These are phyloP conservation scores for Skeletonema menzelii DNA, from an alignment of 108 stramenopile genomes.

Conservation along the genomic window DNA sequence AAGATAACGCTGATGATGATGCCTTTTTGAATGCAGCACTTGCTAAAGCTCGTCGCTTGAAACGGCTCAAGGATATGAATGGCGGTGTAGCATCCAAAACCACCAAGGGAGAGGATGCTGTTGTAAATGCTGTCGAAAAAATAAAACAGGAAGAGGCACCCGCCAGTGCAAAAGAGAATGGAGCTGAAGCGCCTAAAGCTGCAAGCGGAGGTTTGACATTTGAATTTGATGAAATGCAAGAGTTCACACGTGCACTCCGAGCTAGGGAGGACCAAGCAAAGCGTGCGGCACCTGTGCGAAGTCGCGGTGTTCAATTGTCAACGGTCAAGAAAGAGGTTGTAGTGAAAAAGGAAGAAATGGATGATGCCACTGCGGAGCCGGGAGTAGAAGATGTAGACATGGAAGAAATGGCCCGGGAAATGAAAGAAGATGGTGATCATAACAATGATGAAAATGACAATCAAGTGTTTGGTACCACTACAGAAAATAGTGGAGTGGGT, in stretches of 20 bases:
- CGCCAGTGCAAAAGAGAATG: conserved; percentile 2
- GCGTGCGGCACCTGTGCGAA: conserved; percentile 16
- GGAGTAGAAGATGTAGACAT: conserved; percentile 59
- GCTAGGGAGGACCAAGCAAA: conserved; percentile 69
- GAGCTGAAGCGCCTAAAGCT: neutral
- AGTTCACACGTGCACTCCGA: conserved; percentile 81
- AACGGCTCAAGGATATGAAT: conserved; percentile 66
- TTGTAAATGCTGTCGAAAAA: conserved; percentile 60
- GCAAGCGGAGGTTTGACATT: conserved; percentile 55
- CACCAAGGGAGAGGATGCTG: conserved; percentile 67
- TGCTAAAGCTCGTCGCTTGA: conserved; percentile 84
- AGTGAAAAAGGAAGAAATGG: conserved; percentile 5
- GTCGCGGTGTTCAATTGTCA: conserved; percentile 1
- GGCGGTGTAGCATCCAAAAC: conserved; percentile 5
- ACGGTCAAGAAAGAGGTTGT: neutral
- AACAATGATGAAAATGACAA: conserved; percentile 26
- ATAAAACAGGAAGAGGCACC: conserved; percentile 19
- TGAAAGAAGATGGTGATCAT: conserved; percentile 52
- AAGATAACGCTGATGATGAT: conserved; percentile 80
- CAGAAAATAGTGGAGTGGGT: conserved; percentile 61
- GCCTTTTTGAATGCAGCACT: conserved; percentile 87
- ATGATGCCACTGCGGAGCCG: conserved; percentile 19
- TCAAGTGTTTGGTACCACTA: conserved; percentile 53
- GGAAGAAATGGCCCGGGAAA: conserved; percentile 70
- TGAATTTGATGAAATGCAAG: conserved; percentile 80